Evolutionary conservation across 2,329 filamentous ascomycete genomes (phyloP), one percentile per base, ranked within the genome.

Genomic region (Penicillium digitatum): DNA sequence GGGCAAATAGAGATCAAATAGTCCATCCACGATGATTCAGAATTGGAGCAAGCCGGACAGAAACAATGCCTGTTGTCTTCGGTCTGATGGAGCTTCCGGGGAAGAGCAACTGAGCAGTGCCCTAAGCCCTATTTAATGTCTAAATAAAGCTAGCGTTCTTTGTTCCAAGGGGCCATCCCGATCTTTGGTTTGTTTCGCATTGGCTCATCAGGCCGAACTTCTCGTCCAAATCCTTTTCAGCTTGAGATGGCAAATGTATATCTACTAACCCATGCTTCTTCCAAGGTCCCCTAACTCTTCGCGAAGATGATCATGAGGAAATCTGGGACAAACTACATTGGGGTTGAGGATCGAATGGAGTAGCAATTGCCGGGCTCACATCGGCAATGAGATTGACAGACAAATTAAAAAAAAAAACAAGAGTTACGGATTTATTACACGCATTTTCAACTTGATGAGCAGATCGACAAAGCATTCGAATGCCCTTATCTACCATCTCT

Each of bases 1-100:
- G 55, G 42, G 57, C 39, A 55, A 32, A 54, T 38, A 29, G 29
- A 52, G 29, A 35, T 70, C 63, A 71, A 71, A 71, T 54, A 57
- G 61, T 59, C 61, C 66, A 69, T 69, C 62, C 65, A 63, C 63
- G 40, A 18, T 22, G 18, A 46, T 56, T 24, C 42, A 52, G 24
- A 49, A 38, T 37, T 20, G 37, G 38, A 26, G 11, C 47, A 44
- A 10, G 42, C 39, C 46, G 47, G 42, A 53, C 27, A 38, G 48
- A 51, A 45, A 45, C 38, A 40, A 38, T 31, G 47, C 49, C 35
- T 48, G 56, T 42, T 39, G 48, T 44, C 56, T 55, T 51, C 45
- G 52, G 46, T 43, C 50, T 45, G 48, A 35, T 37, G 54, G 43
- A 52, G 52, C 57, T 57, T 62, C 62, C 58, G 60, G 62, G 60